Evolutionary conservation across 495 filamentous ascomycete genomes (phyloP).

Genomic region (Talaromyces stipitatus): DNA sequence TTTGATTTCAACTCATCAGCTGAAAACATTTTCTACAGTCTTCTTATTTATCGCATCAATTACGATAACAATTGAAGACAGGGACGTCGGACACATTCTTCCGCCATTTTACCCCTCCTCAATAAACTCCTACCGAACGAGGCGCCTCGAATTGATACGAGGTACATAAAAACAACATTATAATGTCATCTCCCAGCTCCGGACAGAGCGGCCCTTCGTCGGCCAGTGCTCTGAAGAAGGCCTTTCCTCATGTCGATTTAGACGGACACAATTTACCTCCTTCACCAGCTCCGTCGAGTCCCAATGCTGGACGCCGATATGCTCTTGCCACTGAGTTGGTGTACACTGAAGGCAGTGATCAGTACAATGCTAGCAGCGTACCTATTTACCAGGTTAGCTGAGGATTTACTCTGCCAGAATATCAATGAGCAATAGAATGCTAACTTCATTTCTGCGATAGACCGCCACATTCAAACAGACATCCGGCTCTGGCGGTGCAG

Average conservation of each 20-base stretch:
- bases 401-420: neutral
- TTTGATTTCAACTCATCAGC: neutral
- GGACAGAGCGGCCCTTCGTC: slow-evolving; percentile 17
- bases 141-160: neutral
- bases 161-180: neutral
- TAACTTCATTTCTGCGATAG: slow-evolving; percentile 25
- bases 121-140: neutral
- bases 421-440: neutral
- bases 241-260: slow-evolving; percentile 66
- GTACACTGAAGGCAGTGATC: slow-evolving; percentile 89
- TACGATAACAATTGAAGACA: neutral
- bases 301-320: slow-evolving; percentile 74
- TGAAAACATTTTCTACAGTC: neutral
- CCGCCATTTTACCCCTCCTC: slow-evolving; percentile 1
- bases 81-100: neutral
- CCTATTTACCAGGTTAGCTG: slow-evolving; percentile 79
- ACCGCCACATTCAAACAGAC: slow-evolving; percentile 96
- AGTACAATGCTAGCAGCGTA: slow-evolving; percentile 90
- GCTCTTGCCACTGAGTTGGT: slow-evolving; percentile 93
- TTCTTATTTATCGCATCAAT: neutral
- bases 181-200: slow-evolving; percentile 42
- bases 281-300: slow-evolving; percentile 89
- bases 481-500: slow-evolving; percentile 63
- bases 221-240: slow-evolving; percentile 50
- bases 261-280: slow-evolving; percentile 89